phyloP scores from a whole-genome alignment of 257 asterid genomes.

The Solanum virginianum region DNA sequence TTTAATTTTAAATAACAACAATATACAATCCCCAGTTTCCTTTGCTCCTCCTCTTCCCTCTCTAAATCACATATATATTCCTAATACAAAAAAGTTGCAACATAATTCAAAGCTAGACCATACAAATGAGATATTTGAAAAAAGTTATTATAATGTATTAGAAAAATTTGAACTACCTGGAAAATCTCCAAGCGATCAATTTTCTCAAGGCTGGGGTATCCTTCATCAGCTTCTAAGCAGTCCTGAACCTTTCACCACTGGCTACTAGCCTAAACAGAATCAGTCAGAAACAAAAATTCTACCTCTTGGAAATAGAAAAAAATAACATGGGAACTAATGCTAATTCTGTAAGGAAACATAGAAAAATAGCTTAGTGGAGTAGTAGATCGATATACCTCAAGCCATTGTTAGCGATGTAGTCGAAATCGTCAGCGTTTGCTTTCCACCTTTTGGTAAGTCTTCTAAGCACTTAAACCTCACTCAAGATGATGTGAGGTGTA shows the following conservation, averaged over 20 bases:
- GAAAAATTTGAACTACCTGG: slow-evolving; percentile 41
- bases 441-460: no score
- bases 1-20: background rate
- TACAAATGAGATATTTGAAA: background rate
- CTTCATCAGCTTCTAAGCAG: slow-evolving; percentile 79
- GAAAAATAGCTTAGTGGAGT: no score
- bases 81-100: slow-evolving; percentile 35
- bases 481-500: no score
- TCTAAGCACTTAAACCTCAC: no score
- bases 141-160: background rate
- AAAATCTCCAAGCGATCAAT: slow-evolving; percentile 81
- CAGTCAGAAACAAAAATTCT: background rate
- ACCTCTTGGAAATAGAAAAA: background rate
- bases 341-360: background rate
- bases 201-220: slow-evolving; percentile 87
- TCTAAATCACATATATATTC: slow-evolving; percentile 84
- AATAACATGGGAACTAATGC: background rate
- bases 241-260: slow-evolving; percentile 96
- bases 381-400: no score
- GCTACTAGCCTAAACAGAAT: slow-evolving; percentile 60
- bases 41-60: slow-evolving; percentile 86
- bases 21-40: slow-evolving; percentile 59
- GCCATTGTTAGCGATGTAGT: no score
- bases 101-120: background rate
- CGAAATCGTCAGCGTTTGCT: no score